phyloP scores from a whole-genome alignment of 2,329 filamentous ascomycete genomes.

The Sarocladium strictum region DNA sequence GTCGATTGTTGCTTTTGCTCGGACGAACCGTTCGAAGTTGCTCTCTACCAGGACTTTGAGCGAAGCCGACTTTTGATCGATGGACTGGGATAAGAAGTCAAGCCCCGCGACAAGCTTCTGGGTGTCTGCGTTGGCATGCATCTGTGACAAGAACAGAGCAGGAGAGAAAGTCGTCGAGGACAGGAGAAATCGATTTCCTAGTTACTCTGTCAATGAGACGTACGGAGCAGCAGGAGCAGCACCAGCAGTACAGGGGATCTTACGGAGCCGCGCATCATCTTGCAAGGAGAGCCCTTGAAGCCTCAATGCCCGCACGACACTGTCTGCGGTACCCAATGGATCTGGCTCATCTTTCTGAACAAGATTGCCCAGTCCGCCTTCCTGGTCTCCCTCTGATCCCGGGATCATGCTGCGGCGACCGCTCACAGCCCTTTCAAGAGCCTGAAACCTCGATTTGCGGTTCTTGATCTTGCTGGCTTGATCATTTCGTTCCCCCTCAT shows the following conservation, averaged over 20 bases:
- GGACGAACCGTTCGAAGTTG: constrained; percentile 97
- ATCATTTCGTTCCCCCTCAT: constrained; percentile 44
- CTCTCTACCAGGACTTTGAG: constrained; percentile 94
- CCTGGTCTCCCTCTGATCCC: constrained; percentile 57
- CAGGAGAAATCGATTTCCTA: constrained; percentile 86
- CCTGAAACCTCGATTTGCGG: constrained; percentile 76
- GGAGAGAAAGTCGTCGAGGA: constrained; percentile 96
- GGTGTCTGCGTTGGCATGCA: constrained; percentile 81
- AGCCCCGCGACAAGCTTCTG: constrained; percentile 74
- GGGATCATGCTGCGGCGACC: constrained; percentile 61
- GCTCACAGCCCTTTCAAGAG: constrained; percentile 70
- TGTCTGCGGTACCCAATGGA: constrained; percentile 80
- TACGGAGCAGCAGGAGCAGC: neutral
- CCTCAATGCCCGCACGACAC: constrained; percentile 75
- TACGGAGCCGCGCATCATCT: constrained; percentile 73
- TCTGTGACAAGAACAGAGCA: constrained; percentile 82
- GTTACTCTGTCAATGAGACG: neutral
- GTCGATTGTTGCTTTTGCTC: constrained; percentile 95
- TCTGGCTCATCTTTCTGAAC: constrained; percentile 91
- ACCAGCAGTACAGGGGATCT: too few relatives aligned
- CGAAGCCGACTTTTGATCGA: constrained; percentile 95
- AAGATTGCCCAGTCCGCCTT: constrained; percentile 64
- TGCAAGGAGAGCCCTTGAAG: constrained; percentile 74
- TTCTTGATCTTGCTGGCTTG: constrained; percentile 42
- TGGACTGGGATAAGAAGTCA: constrained; percentile 80